phyloP scores from a whole-genome alignment of 768 basidiomycete genomes.

The Lyophyllum atratum region DNA sequence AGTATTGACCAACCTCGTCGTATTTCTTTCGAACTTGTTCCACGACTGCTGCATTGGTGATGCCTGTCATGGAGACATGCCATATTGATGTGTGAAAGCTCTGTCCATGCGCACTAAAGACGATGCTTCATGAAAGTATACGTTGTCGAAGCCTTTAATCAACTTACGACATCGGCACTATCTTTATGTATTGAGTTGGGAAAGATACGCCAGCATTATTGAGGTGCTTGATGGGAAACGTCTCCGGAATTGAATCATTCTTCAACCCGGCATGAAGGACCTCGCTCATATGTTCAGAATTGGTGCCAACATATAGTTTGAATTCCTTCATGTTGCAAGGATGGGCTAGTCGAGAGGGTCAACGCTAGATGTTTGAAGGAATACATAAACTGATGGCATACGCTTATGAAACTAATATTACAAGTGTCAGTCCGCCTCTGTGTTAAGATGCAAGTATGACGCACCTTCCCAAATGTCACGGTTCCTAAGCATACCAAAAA shows the following conservation, averaged over 20 bases:
- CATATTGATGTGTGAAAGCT: slow-evolving; percentile 83
- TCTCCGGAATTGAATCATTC: slow-evolving; percentile 67
- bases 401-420: slow-evolving; percentile 42
- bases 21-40: slow-evolving; percentile 52
- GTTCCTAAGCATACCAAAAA: slow-evolving; percentile 42
- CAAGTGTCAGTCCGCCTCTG: background rate
- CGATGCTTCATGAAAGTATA: background rate
- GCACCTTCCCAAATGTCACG: slow-evolving; percentile 83
- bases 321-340: slow-evolving; percentile 88
- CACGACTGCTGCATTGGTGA: slow-evolving; percentile 57
- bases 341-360: slow-evolving; percentile 52
- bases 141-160: background rate
- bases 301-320: slow-evolving; percentile 66
- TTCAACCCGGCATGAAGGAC: slow-evolving; percentile 63
- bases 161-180: slow-evolving; percentile 73
- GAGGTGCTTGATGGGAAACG: slow-evolving; percentile 56
- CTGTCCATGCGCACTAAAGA: slow-evolving; percentile 61
- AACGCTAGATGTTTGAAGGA: background rate
- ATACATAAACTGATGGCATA: slow-evolving; percentile 21
- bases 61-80: slow-evolving; percentile 66
- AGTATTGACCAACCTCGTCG: slow-evolving; percentile 55
- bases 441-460: slow-evolving; percentile 3
- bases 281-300: slow-evolving; percentile 68
- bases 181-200: slow-evolving; percentile 71
- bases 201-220: slow-evolving; percentile 60